A percentile compares a stretch with the other conserved stretches of the same genome.
phyloP scores from a whole-genome alignment of 768 basidiomycete genomes.

The Hygrocybe punicea region DNA sequence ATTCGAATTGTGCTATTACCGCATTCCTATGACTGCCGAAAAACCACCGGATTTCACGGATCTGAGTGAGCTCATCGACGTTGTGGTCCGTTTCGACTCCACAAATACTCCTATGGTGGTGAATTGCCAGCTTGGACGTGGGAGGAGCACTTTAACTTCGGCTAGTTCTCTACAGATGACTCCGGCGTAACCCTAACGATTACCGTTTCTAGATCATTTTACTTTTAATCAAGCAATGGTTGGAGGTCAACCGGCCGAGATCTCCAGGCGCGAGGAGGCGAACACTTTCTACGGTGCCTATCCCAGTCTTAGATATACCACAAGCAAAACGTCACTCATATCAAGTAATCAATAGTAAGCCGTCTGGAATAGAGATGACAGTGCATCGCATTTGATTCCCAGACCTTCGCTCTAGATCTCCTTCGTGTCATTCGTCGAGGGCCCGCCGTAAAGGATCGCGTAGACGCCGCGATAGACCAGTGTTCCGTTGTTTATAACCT shows the following conservation, averaged over 20 bases:
- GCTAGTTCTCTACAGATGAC: conserved; percentile 38
- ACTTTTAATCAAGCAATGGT: conserved; percentile 81
- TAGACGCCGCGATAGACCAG: conserved; percentile 85
- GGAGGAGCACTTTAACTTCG: conserved; percentile 87
- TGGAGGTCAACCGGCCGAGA: conserved; percentile 44
- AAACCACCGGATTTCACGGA: conserved; percentile 72
- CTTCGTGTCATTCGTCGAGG: conserved; percentile 86
- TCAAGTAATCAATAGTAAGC: conserved; percentile 84
- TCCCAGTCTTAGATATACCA: conserved; percentile 25
- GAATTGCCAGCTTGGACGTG: conserved; percentile 93
- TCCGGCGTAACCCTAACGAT: not conserved
- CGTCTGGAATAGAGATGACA: not conserved
- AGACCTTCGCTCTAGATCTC: conserved; percentile 47
- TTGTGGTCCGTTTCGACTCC: conserved; percentile 62
- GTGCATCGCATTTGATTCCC: not conserved
- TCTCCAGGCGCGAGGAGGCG: conserved; percentile 39
- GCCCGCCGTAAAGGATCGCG: conserved; percentile 75
- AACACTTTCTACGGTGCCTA: conserved; percentile 26
- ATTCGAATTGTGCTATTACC: conserved; percentile 70
- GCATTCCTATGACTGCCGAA: conserved; percentile 93
- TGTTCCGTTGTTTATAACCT: conserved; percentile 82
- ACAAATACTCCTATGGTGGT: conserved; percentile 79
- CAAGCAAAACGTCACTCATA: conserved; percentile 59
- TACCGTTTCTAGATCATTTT: conserved; percentile 58
- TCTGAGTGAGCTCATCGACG: conserved; percentile 71